Evolutionary conservation across 169 alveolate genomes (phyloP).

Genomic region (Amoebophrya sp.): DNA sequence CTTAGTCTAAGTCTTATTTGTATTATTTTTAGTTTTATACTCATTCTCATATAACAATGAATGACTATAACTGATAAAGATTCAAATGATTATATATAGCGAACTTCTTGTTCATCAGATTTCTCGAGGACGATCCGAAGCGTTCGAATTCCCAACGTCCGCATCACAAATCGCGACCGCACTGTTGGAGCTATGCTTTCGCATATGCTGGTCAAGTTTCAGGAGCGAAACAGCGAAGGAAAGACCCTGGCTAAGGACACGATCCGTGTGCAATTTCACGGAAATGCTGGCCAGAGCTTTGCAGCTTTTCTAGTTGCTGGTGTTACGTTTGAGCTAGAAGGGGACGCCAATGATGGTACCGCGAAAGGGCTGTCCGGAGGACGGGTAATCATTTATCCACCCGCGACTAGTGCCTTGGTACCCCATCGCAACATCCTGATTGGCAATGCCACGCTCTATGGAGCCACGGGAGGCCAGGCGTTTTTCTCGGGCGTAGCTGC

Average conservation of each 20-base stretch:
- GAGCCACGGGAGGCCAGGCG: conserved; percentile 67
- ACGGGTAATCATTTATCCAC: conserved; percentile 56
- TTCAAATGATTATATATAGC: too few relatives aligned
- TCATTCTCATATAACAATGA: too few relatives aligned
- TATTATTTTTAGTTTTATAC: too few relatives aligned
- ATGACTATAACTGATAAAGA: too few relatives aligned
- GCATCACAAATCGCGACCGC: conserved; percentile 58
- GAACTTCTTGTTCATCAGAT: too few relatives aligned
- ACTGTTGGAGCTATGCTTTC: conserved; percentile 64
- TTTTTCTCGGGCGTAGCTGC: conserved; percentile 68
- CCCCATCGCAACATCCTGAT: conserved; percentile 56
- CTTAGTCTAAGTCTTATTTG: too few relatives aligned
- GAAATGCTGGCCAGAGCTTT: conserved; percentile 61
- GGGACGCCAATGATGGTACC: conserved; percentile 65
- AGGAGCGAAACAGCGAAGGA: not conserved
- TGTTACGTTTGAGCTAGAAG: conserved; percentile 59
- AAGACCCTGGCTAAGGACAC: not conserved
- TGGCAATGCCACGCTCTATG: conserved; percentile 65
- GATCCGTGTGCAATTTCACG: conserved; percentile 52
- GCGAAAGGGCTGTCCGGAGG: conserved; percentile 70
- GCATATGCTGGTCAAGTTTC: conserved; percentile 40
- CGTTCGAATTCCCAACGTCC: conserved; percentile 35
- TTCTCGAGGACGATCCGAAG: too few relatives aligned
- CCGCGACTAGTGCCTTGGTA: conserved; percentile 35
- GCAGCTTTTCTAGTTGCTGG: conserved; percentile 60